Evolutionary conservation across 495 filamentous ascomycete genomes (phyloP), one percentile per base, ranked within the genome.

Genomic region (Glonium stellatum): DNA sequence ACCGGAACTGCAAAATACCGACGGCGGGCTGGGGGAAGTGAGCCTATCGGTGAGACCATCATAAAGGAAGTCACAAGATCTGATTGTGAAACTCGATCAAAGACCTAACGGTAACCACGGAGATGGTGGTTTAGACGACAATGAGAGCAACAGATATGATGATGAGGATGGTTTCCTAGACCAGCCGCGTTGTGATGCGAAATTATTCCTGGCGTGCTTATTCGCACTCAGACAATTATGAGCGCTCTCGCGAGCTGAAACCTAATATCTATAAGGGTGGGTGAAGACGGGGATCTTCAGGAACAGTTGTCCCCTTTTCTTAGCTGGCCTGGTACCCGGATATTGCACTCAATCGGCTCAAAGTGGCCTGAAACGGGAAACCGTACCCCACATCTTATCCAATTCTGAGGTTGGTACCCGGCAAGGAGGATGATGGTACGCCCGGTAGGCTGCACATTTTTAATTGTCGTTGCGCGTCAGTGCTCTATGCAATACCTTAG

Each of bases 1-100:
- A 46, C 54, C 62, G 46, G 70, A 75, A 57, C 54, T 75, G n/a
- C 69, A 69, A 54, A 73, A 75, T 31, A 69, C 54, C 10, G 48
- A 51, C 1, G 48, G 48, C 25, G 48, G 48, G 4, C 19, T 51
- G 21, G 48, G 48, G 1, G 48, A 51, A 31, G 48, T 51, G 25
- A 51, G 18, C 13, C 39, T 44, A 18, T 44, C 39, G 39, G 39
- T 44, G 13, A 44, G 39, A 18, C 39, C 2, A 44, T 15, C 13
- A 44, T 44, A 44, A 11, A 44, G 10, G 39, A 44, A 44, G 39
- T 44, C 13, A 18, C 18, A 11, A 15, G 15, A 39, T 8, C 36
- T 39, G 36, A 39, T n/a, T 39, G 36, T 39, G 8, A 8, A 8
- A 39, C 8, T 39, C 15, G 36, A 15, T 8, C 15, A 39, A 15